A percentile compares a stretch with the other conserved stretches of the same genome.
Conservation (phyloP, 768 basidiomycete genomes). For the Clitopilus hobsonii region DNA sequence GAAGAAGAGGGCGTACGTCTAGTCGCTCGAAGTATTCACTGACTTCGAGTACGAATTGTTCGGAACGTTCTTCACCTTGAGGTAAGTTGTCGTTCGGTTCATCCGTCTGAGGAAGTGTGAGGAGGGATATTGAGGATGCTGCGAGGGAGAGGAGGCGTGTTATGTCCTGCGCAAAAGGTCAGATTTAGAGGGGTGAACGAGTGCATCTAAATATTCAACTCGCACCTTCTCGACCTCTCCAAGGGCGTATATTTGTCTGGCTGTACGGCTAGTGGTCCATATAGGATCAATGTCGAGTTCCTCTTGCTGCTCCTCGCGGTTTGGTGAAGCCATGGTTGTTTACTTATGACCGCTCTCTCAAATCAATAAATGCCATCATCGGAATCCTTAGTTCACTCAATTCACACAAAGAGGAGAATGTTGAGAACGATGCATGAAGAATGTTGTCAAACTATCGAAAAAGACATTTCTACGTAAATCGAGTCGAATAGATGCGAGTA, state of each 20-base stretch:
- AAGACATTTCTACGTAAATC: background rate
- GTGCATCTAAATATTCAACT: background rate
- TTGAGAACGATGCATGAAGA: background rate
- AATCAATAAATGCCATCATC: background rate
- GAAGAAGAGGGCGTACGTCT: conserved; percentile 44
- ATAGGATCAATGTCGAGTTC: conserved; percentile 65
- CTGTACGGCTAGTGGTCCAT: conserved; percentile 77
- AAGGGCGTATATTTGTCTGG: conserved; percentile 75
- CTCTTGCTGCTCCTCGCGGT: conserved; percentile 12
- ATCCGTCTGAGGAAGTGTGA: conserved; percentile 83
- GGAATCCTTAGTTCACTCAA: background rate
- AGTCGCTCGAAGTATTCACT: conserved; percentile 83
- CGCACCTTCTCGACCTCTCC: conserved; percentile 76
- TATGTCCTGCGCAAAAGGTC: conserved; percentile 55
- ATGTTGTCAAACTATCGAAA: background rate
- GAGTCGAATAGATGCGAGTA: background rate
- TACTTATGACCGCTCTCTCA: background rate
- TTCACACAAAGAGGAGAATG: background rate
- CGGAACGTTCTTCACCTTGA: conserved; percentile 78
- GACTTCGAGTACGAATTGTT: conserved; percentile 81
- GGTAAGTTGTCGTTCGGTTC: conserved; percentile 61
- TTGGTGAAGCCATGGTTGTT: background rate
- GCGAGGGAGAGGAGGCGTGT: conserved; percentile 71
- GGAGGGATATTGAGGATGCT: conserved; percentile 71
- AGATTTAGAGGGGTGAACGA: background rate